Percentiles rank a stretch among this genome's conserved stretches.
Evolutionary conservation across 2,329 filamentous ascomycete genomes (phyloP).

Genomic region (Phialocephala subalpina): DNA sequence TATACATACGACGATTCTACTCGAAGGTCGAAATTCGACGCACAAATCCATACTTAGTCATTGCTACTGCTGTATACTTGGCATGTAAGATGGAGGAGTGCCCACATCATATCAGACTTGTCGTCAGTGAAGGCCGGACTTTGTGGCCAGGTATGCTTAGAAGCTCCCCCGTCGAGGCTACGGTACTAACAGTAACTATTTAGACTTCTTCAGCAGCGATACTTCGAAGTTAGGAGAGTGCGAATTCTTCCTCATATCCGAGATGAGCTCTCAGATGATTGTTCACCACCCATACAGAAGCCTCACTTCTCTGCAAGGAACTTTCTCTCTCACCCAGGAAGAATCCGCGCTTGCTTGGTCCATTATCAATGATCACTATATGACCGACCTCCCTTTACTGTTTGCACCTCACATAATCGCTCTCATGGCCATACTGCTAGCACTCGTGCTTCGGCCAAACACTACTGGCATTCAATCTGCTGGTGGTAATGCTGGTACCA

Average conservation of each 20-base stretch:
- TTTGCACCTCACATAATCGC: slow-evolving; percentile 75
- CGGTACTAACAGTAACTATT: slow-evolving; percentile 11
- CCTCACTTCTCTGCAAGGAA: slow-evolving; percentile 66
- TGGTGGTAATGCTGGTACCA: slow-evolving; percentile 46
- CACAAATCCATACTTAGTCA: slow-evolving; percentile 91
- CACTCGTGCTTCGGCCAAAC: slow-evolving; percentile 71
- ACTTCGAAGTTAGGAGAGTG: slow-evolving; percentile 76
- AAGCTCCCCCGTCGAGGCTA: not conserved
- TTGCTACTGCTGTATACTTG: slow-evolving; percentile 93
- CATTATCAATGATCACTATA: slow-evolving; percentile 77
- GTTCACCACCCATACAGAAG: slow-evolving; percentile 78
- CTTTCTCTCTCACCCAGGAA: slow-evolving; percentile 67
- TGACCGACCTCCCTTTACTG: slow-evolving; percentile 74
- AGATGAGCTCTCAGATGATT: slow-evolving; percentile 78
- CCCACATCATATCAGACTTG: slow-evolving; percentile 92
- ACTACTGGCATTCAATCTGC: slow-evolving; percentile 52
- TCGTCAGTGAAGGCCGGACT: slow-evolving; percentile 85
- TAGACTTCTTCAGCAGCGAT: slow-evolving; percentile 69
- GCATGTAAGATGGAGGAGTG: slow-evolving; percentile 99
- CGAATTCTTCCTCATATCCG: slow-evolving; percentile 78
- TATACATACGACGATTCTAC: slow-evolving; percentile 96
- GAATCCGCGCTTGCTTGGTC: slow-evolving; percentile 72
- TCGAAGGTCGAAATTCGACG: slow-evolving; percentile 87
- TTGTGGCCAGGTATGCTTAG: slow-evolving; percentile 74
- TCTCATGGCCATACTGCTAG: slow-evolving; percentile 73